Percentiles rank a stretch among this genome's conserved stretches.
Evolutionary conservation across 2,329 filamentous ascomycete species (phyloP).

Genomic region (Pseudogymnoascus sp.): DNA sequence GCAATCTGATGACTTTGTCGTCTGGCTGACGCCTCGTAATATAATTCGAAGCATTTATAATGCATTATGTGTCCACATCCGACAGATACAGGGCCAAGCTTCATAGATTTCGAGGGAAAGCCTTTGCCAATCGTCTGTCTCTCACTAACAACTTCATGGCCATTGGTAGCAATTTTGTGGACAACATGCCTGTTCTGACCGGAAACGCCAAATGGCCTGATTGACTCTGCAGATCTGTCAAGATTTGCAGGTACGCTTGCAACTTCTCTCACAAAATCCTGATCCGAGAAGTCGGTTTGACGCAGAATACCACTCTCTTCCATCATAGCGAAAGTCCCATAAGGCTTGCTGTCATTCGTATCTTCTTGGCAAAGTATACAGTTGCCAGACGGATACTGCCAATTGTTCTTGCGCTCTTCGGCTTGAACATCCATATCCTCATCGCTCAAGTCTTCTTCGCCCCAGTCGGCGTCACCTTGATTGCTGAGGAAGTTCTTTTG

Average conservation of each 20-base stretch:
- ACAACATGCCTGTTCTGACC: constrained; percentile 75
- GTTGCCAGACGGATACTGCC: constrained; percentile 86
- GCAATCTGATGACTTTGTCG: constrained; percentile 90
- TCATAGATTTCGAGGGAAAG: constrained; percentile 61
- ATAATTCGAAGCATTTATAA: constrained; percentile 87
- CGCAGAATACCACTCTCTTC: constrained; percentile 79
- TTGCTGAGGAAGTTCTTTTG: constrained; percentile 91
- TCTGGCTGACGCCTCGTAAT: constrained; percentile 73
- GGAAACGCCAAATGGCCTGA: constrained; percentile 85
- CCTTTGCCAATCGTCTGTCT: constrained; percentile 82
- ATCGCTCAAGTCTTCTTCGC: constrained; percentile 66
- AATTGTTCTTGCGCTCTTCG: constrained; percentile 63
- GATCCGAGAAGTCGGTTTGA: constrained; percentile 74
- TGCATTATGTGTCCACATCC: constrained; percentile 99
- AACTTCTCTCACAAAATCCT: constrained; percentile 77
- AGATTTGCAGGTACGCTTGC: constrained; percentile 69
- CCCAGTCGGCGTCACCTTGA: constrained; percentile 83
- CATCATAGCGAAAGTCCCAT: constrained; percentile 87
- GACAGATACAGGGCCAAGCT: constrained; percentile 71
- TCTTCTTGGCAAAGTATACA: constrained; percentile 97
- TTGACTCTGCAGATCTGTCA: constrained; percentile 72
- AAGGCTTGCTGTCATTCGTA: constrained; percentile 78
- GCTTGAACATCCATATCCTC: constrained; percentile 50
- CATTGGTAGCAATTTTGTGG: constrained; percentile 64
- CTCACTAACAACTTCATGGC: constrained; percentile 63